Percentiles rank a stretch among this genome's conserved stretches.
phyloP scores from a whole-genome alignment of 768 basidiomycete genomes.

The Boletus eberwhitei region DNA sequence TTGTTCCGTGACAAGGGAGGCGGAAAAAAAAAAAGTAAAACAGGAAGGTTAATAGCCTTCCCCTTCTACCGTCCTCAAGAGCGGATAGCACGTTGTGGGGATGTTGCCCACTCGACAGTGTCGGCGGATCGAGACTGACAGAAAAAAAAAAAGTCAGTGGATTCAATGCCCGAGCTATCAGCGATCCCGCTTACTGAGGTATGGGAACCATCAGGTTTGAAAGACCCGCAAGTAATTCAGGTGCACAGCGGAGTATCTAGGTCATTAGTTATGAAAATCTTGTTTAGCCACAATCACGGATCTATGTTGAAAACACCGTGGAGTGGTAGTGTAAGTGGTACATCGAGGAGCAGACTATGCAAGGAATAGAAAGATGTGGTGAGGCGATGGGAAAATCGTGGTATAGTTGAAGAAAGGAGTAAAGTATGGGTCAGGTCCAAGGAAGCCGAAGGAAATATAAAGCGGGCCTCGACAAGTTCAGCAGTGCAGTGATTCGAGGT shows the following conservation, averaged over 20 bases:
- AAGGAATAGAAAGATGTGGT: slow-evolving; percentile 17
- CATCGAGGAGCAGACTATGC: slow-evolving; percentile 33
- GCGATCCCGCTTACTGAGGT: slow-evolving; percentile 23
- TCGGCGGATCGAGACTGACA: slow-evolving; percentile 5
- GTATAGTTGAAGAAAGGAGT: slow-evolving; percentile 29
- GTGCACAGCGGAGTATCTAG: slow-evolving; percentile 25
- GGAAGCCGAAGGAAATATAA: slow-evolving; percentile 20
- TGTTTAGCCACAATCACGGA: slow-evolving; percentile 19
- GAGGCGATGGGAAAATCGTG: slow-evolving; percentile 16
- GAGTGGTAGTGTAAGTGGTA: slow-evolving; percentile 24
- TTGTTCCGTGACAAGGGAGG: neutral
- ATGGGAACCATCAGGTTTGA: slow-evolving; percentile 6
- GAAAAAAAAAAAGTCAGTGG: slow-evolving; percentile 13
- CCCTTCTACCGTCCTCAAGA: neutral
- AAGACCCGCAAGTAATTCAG: slow-evolving; percentile 12
- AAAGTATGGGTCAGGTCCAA: slow-evolving; percentile 26
- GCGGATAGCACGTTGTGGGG: neutral
- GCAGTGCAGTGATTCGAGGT: slow-evolving; percentile 6
- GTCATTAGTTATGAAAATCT: slow-evolving; percentile 21
- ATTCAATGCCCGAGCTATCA: slow-evolving; percentile 1
- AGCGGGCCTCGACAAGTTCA: slow-evolving; percentile 16
- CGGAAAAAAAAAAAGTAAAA: neutral
- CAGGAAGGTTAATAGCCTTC: neutral
- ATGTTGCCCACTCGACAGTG: neutral
- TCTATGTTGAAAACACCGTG: slow-evolving; percentile 27